Percentiles rank a stretch among this genome's conserved stretches.
These are phyloP conservation scores for Trametes cinnabarina DNA, from an alignment of 768 basidiomycete genomes.

Conservation along the genomic window DNA sequence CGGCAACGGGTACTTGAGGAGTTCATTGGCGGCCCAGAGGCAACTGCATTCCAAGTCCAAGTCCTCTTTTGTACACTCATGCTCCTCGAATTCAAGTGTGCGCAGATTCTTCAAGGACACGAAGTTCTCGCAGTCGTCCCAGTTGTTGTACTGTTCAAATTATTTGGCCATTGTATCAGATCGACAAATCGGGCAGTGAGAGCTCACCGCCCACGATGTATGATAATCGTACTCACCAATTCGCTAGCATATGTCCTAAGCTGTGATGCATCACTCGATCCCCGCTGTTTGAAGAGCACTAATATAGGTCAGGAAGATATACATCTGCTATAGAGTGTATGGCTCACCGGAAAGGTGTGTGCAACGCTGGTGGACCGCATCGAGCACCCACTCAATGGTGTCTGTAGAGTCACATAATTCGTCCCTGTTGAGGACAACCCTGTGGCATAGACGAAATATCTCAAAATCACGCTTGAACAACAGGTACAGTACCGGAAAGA, in stretches of 20 bases:
- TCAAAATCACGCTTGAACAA: slow-evolving; percentile 34
- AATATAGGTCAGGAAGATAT: not conserved
- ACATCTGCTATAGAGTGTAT: not conserved
- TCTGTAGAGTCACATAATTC: slow-evolving; percentile 25
- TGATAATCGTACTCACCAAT: slow-evolving; percentile 17
- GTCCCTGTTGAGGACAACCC: slow-evolving; percentile 24
- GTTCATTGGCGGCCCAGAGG: too few relatives aligned
- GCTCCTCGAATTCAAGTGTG: not conserved
- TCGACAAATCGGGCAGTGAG: not conserved
- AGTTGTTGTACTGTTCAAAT: slow-evolving; percentile 4
- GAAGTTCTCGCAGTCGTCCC: not conserved
- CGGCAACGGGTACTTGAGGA: slow-evolving; percentile 26
- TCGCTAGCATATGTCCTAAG: slow-evolving; percentile 28
- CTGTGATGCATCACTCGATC: slow-evolving; percentile 21
- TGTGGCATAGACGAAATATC: slow-evolving; percentile 29
- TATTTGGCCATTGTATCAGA: too few relatives aligned
- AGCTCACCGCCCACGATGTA: not conserved
- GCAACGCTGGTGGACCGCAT: slow-evolving; percentile 16
- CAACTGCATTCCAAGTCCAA: slow-evolving; percentile 22
- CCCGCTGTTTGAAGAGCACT: slow-evolving; percentile 29
- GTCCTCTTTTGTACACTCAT: slow-evolving; percentile 25
- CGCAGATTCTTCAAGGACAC: slow-evolving; percentile 2
- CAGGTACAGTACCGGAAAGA: slow-evolving; percentile 36
- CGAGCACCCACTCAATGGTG: slow-evolving; percentile 17
- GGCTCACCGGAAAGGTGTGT: slow-evolving; percentile 26